Base-by-base conservation (phyloP, 257 asterid species). In the Perilla frutescens region DNA sequence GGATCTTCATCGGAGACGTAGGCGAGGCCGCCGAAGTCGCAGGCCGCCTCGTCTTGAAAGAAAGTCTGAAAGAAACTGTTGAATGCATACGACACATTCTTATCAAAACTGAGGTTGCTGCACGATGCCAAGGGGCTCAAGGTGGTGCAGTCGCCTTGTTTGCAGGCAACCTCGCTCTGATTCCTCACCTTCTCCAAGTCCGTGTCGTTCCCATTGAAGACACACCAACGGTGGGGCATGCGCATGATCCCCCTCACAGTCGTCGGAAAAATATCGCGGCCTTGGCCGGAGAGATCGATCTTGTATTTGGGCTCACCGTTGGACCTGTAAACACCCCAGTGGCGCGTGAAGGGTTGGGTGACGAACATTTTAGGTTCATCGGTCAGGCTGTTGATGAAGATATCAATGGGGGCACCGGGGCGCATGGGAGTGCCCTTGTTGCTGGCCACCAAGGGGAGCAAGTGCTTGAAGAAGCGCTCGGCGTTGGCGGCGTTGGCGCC, bases 381-480 rank as follows among this genome's bases (percentile, higher is more conserved):
- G 0, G 82, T 32, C 0, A 84, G 54, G 13, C 45, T 4, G 0
- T 62, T 77, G 0, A 88, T 0, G 56, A 31, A 81, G 8, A 50
- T 47, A 3, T 88, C 83, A 5, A 84, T 74, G 4, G 82, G 79
- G 0, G 9, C 41, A 1, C 80, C 82, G 0, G 85, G 88, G 0
- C 84, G 83, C 71, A 71, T 69, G 0, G 88, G 90, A 0, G 91
- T 81, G 57, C 95, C 91, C 37, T 64, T 68, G 14, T 80, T 59
- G 53, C 79, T 66, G 0, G 45, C 7, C 8, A 81, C 67, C 3
- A 26, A 13, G 3, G 81, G 86, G 9, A 86, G 58, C 1, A 88
- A 7, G 61, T 73, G 34, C 6, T 68, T 73, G 74, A 37, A 78
- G 66, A 67, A 84, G 5, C 84, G 65, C 66, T 84, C 85, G 0